A percentile compares a stretch with the other conserved stretches of the same genome.
phyloP scores from a whole-genome alignment of 495 filamentous ascomycete genomes.

The Neurospora sp. region DNA sequence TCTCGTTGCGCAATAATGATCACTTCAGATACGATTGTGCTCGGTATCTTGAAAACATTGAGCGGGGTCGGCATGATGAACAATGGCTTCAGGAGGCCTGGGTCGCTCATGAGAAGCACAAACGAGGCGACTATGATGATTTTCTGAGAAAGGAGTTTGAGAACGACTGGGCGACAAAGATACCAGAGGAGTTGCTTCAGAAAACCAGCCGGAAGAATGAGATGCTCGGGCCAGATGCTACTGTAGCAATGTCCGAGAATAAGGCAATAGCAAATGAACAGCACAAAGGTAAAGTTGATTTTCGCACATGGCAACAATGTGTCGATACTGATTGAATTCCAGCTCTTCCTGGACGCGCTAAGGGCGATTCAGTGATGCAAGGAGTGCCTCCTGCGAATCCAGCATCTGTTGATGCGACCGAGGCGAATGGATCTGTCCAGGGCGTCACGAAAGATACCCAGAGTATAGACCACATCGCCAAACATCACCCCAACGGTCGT shows the following conservation, averaged over 20 bases:
- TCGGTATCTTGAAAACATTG: conserved; percentile 42
- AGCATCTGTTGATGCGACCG: background rate
- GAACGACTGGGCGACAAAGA: conserved; percentile 60
- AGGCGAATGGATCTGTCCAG: background rate
- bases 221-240: background rate
- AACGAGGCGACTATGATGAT: conserved; percentile 58
- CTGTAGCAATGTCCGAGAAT: background rate
- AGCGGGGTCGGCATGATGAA: conserved; percentile 50
- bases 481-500: background rate
- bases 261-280: background rate
- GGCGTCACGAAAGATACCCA: background rate
- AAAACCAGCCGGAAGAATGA: background rate
- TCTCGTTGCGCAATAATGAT: conserved; percentile 30
- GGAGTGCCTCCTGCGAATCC: background rate
- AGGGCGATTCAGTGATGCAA: background rate
- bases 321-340: background rate
- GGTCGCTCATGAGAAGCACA: conserved; percentile 49
- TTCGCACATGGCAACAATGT: background rate
- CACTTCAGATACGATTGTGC: conserved; percentile 35
- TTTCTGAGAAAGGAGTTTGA: conserved; percentile 59
- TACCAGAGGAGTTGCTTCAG: conserved; percentile 13
- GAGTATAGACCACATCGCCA: background rate
- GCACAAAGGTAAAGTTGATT: background rate
- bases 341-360: background rate
- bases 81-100: conserved; percentile 59